Evolutionary conservation across 2,329 filamentous ascomycete genomes (phyloP).

Genomic region (Arthroderma sp.): DNA sequence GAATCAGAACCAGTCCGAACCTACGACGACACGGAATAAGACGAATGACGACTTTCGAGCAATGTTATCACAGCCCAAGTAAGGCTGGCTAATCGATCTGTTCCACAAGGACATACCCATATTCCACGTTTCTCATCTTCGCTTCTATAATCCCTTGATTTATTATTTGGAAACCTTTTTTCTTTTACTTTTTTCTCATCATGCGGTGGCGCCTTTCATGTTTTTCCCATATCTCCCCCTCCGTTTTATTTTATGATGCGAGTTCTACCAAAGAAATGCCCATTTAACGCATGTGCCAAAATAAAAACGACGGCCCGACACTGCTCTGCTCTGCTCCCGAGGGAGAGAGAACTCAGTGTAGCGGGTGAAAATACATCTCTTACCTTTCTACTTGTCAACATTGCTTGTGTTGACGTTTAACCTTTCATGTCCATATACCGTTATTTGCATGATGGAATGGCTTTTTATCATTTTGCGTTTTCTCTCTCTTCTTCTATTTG

Average conservation of each 20-base stretch:
- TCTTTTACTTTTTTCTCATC: neutral
- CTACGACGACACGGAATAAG: slow-evolving; percentile 18
- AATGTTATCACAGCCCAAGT: slow-evolving; percentile 30
- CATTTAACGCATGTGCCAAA: neutral
- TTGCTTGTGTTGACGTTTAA: neutral
- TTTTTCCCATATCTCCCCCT: neutral
- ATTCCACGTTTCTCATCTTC: neutral
- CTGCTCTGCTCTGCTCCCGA: neutral
- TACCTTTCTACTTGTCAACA: neutral
- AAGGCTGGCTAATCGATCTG: neutral
- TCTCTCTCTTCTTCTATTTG: neutral
- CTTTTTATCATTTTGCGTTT: neutral
- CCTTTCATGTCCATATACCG: neutral
- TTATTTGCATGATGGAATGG: slow-evolving; percentile 1
- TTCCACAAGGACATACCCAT: neutral
- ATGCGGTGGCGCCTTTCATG: neutral
- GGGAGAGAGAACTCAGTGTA: neutral
- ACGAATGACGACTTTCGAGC: slow-evolving; percentile 45
- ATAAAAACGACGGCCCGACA: neutral
- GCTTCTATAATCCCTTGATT: neutral
- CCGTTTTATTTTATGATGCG: neutral
- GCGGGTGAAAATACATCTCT: neutral
- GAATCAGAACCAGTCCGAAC: slow-evolving; percentile 11
- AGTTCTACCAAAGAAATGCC: neutral
- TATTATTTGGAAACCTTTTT: neutral